A percentile compares a stretch with the other conserved stretches of the same genome.
Evolutionary conservation across 352 stramenopile species (phyloP).

Genomic region (Phytophthora sp.): DNA sequence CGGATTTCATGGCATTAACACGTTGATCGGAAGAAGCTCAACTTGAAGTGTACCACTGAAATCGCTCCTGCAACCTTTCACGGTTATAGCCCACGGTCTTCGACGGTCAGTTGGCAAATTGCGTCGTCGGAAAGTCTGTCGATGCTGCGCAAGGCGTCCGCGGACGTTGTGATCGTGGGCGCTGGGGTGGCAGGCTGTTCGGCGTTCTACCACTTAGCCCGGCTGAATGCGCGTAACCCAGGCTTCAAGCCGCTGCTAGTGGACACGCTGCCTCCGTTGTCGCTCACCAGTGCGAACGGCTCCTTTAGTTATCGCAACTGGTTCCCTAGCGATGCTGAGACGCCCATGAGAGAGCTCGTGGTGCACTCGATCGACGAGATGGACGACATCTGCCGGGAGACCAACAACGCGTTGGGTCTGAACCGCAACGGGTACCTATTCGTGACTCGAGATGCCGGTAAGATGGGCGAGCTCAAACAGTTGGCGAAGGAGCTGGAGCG

Average conservation of each 20-base stretch:
- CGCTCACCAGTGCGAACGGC: constrained; percentile 78
- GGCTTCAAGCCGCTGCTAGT: constrained; percentile 78
- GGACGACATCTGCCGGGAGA: constrained; percentile 64
- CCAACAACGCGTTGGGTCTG: constrained; percentile 69
- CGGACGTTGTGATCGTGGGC: constrained; percentile 77
- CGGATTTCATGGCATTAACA: constrained; percentile 17
- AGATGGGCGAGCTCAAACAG: constrained; percentile 57
- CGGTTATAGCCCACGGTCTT: constrained; percentile 15
- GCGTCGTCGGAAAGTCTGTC: not conserved
- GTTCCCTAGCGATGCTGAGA: constrained; percentile 75
- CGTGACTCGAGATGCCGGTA: constrained; percentile 57
- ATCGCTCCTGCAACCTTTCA: constrained; percentile 29
- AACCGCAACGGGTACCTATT: constrained; percentile 87
- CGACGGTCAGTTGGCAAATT: constrained; percentile 27
- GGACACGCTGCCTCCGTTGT: constrained; percentile 66
- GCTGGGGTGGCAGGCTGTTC: constrained; percentile 79
- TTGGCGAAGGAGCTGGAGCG: constrained; percentile 52
- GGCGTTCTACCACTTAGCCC: constrained; percentile 79
- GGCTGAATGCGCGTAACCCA: constrained; percentile 62
- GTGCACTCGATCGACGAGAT: constrained; percentile 79
- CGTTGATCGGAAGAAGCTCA: constrained; percentile 22
- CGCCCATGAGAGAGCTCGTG: constrained; percentile 70
- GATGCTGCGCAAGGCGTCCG: constrained; percentile 55
- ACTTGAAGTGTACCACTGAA: constrained; percentile 30
- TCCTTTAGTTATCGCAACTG: constrained; percentile 88